Evolutionary conservation across 345 rosid species (phyloP), one percentile per base, ranked within the genome.

Genomic region (Citrus unshiu): DNA sequence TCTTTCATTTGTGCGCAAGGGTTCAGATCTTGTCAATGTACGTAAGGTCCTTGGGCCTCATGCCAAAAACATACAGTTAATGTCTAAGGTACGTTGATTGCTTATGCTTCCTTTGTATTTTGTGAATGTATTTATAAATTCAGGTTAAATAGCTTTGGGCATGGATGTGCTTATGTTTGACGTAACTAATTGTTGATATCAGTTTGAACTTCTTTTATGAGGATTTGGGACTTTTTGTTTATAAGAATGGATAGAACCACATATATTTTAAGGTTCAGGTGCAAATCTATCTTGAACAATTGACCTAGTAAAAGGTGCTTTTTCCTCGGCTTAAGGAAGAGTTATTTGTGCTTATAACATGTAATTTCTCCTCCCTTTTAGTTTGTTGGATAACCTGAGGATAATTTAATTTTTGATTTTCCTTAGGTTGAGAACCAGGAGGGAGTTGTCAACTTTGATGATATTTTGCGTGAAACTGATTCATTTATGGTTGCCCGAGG

Each of bases 401-500:
- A 22, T 59, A 5, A 29, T 68, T 29, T 74, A 51, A 65, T 69
- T 16, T 79, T 18, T 10, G 32, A 27, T 84, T 82, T 46, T 77
- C 59, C 63, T 66, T 63, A 94, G 98, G 91, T 94, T 77, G 97
- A 92, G 86, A 94, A 92, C 82, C 97, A 92, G 84, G 98, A 94
- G 86, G 98, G 98, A 74, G 97, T 94, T n/a, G 40, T 92, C 54
- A 94, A 94, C 88, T 94, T 94, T 37, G 98, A 94, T 78, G 98
- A 94, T 77, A 94, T 94, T 73, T 76, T 94, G 85, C 94, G 94
- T 56, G 98, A 94, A 85, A 94, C 98, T 9, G 97, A 94, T 77
- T 87, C 98, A 0, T 94, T 88, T 88, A 94, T 94, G 97, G 98
- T 94, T 89, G 98, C 97, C 49, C 95, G 95, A 85, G 97, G 98